Evolutionary conservation across 192 early-diverging fungal genomes (phyloP), one percentile per base, ranked within the genome.

Genomic region (Chytriomyces sp.): DNA sequence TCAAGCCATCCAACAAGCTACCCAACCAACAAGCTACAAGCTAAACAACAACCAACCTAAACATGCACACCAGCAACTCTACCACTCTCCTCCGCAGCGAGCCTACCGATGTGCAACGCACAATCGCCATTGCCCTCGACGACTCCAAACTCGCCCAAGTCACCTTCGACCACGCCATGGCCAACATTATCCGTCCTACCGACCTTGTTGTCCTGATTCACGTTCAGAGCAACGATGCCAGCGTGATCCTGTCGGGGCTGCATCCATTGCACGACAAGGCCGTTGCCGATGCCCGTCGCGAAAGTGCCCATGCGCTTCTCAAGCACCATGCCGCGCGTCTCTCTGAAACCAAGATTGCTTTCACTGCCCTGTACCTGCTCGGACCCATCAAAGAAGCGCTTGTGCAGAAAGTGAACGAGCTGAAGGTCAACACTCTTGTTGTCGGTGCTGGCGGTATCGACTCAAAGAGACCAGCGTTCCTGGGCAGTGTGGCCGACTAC

Each of bases 181-280:
- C 67, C 7, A 76, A 84, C 67, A 20, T 72, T 50, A 50, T 84
- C 45, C 73, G 70, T 63, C 13, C 67, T 24, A 43, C 64, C 35
- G 82, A 83, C 71, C 75, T 70, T 44, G 77, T 83, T 59, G 45
- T 83, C 35, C 77, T 83, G 4, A 69, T 83, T 61, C 23, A 49
- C 48, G 68, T 69, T 13, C 68, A 69, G 5, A 46, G 53, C 48
- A 43, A 69, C 46, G 20, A 46, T 5, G 13, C 47, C 53, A 11
- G 11, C 11, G 11, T 11, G 53, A 18, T 57, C 3, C 53, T 18
- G 53, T 57, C 45, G 49, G 23, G 8, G 3, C 65, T 67, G 2
- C 24, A 44, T 45, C 48, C 45, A 46, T 18, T 57, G 13, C 53
- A 57, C 13, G 20, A 18, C 53, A 20, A 57, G 20, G 53, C 13